Base-by-base conservation (phyloP, 495 filamentous ascomycete genomes). In the Daldinia bambusicola region DNA sequence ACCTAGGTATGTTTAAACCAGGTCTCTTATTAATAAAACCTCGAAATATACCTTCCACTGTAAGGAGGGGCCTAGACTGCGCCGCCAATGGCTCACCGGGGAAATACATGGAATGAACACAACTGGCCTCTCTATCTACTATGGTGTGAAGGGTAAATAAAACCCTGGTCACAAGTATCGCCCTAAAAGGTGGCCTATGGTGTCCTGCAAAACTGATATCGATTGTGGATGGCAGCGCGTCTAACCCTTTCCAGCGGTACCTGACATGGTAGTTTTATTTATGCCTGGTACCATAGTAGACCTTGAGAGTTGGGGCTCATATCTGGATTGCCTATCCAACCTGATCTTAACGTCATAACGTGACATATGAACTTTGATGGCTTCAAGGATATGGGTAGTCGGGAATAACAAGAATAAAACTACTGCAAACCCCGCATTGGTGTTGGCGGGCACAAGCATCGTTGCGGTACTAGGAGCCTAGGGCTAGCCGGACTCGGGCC, bases 351-450 rank as follows among this genome's bases (percentile, higher is more conserved):
- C 70, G 65, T 68, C 70, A 68, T 72, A 68, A 68, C 65, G 51
- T 69, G 45, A 50, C 62, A 66, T 60, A 36, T 59, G 20, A 18
- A 34, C 14, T 55, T 34, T 55, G 16, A 38, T 37, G 18, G 6
- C 55, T 50, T 65, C 50, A 31, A 2, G 30, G 55, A 65, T 43
- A 43, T 18, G 20, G 7, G 51, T 30, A 20, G 40, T 63, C 53
- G 45, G 22, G 31, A 41, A 36, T 55, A 55, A 63, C 37, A 64
- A 63, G 45, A 34, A 59, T 64, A 67, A 57, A 36, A 16, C 32
- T 56, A 68, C 48, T 61, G 61, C 58, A 61, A 62, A 73, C 70
- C 70, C 70, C 70, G 65, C 70, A 69, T 55, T 38, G 61, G 50
- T 31, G 65, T 55, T 38, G 61, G 50, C 38, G 65, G 65, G 31